Evolutionary conservation across 768 basidiomycete species (phyloP).

Genomic region (Termitomyces sp.): DNA sequence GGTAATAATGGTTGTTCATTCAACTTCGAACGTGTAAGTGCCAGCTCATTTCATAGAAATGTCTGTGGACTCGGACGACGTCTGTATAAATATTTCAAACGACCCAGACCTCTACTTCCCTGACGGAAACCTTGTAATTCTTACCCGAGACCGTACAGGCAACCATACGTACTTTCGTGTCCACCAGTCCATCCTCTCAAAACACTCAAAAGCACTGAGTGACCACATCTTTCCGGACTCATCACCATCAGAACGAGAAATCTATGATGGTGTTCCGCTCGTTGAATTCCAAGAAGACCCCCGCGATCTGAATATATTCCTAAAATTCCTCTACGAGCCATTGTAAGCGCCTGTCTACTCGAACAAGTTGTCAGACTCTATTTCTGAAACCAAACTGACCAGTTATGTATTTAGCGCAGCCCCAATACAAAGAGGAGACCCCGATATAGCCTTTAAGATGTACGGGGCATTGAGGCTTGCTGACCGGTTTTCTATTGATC

Average conservation of each 20-base stretch:
- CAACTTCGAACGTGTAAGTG: no score
- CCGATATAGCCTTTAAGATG: slow-evolving; percentile 23
- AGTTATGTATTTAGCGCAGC: slow-evolving; percentile 20
- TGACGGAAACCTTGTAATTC: slow-evolving; percentile 22
- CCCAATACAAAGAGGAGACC: slow-evolving; percentile 21
- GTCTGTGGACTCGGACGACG: slow-evolving; percentile 18
- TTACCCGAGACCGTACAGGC: slow-evolving; percentile 20
- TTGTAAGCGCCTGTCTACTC: slow-evolving; percentile 14
- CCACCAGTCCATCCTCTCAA: slow-evolving; percentile 23
- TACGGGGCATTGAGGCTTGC: slow-evolving; percentile 22
- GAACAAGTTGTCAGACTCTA: neutral
- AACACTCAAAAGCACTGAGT: slow-evolving; percentile 23
- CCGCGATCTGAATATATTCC: slow-evolving; percentile 20
- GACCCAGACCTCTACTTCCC: slow-evolving; percentile 23
- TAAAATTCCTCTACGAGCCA: slow-evolving; percentile 25
- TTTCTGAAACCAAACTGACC: slow-evolving; percentile 7
- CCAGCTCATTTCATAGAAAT: slow-evolving; percentile 6
- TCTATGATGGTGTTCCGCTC: slow-evolving; percentile 21
- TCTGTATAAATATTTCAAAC: slow-evolving; percentile 22
- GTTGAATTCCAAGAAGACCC: slow-evolving; percentile 24
- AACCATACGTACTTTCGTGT: slow-evolving; percentile 24
- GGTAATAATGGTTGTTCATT: no score
- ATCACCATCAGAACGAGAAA: slow-evolving; percentile 14
- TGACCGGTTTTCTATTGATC: slow-evolving; percentile 21
- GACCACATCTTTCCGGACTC: slow-evolving; percentile 19